Base-by-base conservation (phyloP, 108 stramenopile genomes). In the Fistulifera solaris region DNA sequence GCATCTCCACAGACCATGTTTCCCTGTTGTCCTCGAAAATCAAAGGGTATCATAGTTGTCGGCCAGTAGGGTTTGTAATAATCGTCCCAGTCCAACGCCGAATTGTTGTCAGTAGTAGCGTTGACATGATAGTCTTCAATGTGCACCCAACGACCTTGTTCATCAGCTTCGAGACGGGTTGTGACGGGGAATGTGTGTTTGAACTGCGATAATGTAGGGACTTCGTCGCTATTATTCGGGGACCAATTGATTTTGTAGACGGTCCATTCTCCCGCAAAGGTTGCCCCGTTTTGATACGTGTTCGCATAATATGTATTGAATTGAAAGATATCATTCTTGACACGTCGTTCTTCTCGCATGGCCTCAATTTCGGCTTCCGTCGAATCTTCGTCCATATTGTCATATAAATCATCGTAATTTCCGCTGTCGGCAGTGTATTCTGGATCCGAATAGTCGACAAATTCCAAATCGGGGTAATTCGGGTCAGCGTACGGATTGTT, bases 1-100 rank as follows among this genome's bases (percentile, higher is more conserved):
- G 75, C 85, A 54, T 83, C 85, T 5, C 85, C 86, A 17, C 89
- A 87, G 56, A 78, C 81, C 92, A 93, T 93, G 70, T 63, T 87
- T 23, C 92, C 92, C 42, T 82, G 81, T 5, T 66, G 63, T 27
- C 92, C 92, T 38, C 92, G 73, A 72, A 93, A 93, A 61, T 93
- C 92, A 17, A 61, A 43, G 14, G 72, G 39, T 17, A 14, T 48
- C 59, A 93, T 38, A 11, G 78, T 75, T 3, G 13, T 45, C 17
- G 71, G 71, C 70, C 76, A 82, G 59, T 67, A 87, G 39, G 15
- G 65, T 68, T 40, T 73, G 64, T 27, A 45, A 23, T 2, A 39
- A 40, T 42, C 72, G 73, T 69, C 55, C 65, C 45, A 53, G 39
- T 73, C 69, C 11, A 48, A 58, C 25, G 64, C 51, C 21, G 47